Evolutionary conservation across 129 eudicot species (phyloP).

Genomic region (Smallanthus sonchifolius): DNA sequence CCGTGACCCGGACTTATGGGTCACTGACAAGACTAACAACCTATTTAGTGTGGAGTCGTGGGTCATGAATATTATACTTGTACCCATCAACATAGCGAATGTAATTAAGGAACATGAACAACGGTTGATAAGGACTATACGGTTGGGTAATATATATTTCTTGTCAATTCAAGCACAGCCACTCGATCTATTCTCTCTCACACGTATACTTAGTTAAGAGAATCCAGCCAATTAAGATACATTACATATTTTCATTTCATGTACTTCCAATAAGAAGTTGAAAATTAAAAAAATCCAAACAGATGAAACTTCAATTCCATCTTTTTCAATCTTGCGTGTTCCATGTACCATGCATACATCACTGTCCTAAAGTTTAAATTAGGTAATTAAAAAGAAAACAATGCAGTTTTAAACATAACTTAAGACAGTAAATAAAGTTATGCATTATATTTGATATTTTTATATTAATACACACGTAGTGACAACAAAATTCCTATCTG

Average conservation of each 20-base stretch:
- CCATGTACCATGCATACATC: slow-evolving; percentile 11
- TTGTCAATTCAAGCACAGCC: too few species aligned
- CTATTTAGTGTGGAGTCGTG: background rate
- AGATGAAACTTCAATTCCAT: slow-evolving; percentile 15
- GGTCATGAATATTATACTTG: background rate
- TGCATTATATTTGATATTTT: too few species aligned
- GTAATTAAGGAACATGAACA: background rate
- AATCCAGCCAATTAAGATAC: slow-evolving; percentile 18
- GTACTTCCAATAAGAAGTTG: slow-evolving; percentile 4
- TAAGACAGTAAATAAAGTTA: too few species aligned
- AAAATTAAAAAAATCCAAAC: slow-evolving; percentile 1
- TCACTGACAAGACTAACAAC: background rate
- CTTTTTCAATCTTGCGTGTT: background rate
- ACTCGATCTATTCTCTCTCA: too few species aligned
- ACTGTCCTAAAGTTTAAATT: slow-evolving; percentile 8
- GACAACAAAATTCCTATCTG: too few species aligned
- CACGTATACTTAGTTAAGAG: background rate
- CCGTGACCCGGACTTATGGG: background rate
- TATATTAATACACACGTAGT: too few species aligned
- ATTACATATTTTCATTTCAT: background rate
- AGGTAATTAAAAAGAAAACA: background rate
- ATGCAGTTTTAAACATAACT: background rate
- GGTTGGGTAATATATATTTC: background rate
- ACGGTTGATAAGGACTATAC: background rate
- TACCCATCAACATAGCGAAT: background rate